A percentile compares a stretch with the other conserved stretches of the same genome.
phyloP scores from a whole-genome alignment of 495 filamentous ascomycete genomes.

The Glarea lozoyensis region DNA sequence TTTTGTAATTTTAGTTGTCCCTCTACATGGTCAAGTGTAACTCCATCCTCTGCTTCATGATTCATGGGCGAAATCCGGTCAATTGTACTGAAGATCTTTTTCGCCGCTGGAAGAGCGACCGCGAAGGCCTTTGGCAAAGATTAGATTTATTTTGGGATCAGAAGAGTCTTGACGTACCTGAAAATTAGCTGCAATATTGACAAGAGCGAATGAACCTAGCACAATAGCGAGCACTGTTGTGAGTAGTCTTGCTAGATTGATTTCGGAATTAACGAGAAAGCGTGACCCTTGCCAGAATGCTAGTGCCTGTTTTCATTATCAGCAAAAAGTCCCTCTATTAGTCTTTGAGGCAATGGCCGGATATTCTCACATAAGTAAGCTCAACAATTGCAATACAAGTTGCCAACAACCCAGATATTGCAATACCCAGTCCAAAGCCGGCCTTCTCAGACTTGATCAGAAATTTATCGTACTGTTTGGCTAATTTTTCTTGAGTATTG shows the following conservation, averaged over 20 bases:
- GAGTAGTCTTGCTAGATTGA: not conserved
- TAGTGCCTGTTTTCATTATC: not conserved
- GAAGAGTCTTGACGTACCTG: too few relatives aligned
- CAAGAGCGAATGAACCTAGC: not conserved
- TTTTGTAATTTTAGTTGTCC: too few relatives aligned
- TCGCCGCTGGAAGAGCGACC: constrained; percentile 7
- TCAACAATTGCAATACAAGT: too few relatives aligned
- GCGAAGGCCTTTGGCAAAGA: not conserved
- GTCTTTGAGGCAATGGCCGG: not conserved
- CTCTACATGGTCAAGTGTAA: constrained; percentile 44
- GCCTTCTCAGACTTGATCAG: not conserved
- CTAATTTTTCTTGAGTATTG: not conserved
- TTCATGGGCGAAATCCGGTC: constrained; percentile 42
- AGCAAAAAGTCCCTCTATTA: not conserved
- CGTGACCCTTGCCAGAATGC: not conserved
- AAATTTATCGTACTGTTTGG: not conserved
- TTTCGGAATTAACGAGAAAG: not conserved
- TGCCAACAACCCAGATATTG: not conserved
- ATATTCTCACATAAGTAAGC: not conserved
- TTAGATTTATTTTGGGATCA: too few relatives aligned
- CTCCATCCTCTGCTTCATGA: constrained; percentile 39
- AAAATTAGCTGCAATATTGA: not conserved
- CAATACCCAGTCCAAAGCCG: not conserved
- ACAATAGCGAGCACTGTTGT: not conserved
- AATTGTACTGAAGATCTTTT: constrained; percentile 39